phyloP scores from a whole-genome alignment of 108 stramenopile species.

The Fragilaria radians region DNA sequence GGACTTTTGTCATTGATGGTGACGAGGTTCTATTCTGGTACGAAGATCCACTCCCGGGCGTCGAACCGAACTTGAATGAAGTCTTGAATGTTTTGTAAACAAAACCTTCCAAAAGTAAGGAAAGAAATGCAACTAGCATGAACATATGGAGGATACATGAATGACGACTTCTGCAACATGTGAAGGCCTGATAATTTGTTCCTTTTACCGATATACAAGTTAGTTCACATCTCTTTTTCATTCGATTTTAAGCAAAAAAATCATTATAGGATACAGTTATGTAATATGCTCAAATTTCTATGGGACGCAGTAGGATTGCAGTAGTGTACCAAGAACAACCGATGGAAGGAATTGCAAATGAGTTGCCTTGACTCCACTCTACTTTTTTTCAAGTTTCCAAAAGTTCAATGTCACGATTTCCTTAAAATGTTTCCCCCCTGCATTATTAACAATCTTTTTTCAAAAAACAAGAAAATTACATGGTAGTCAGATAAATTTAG shows the following conservation, averaged over 20 bases:
- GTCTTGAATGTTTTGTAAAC: constrained; percentile 42
- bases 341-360: neutral
- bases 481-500: constrained; percentile 38
- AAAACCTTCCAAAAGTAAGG: too few relatives aligned
- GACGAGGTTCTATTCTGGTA: constrained; percentile 66
- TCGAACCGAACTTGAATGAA: constrained; percentile 64
- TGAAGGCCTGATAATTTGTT: too few relatives aligned
- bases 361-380: constrained; percentile 10
- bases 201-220: too few relatives aligned
- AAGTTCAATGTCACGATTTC: constrained; percentile 30
- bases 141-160: too few relatives aligned
- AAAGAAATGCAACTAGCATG: too few relatives aligned
- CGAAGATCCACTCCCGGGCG: constrained; percentile 76
- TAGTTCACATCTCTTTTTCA: too few relatives aligned
- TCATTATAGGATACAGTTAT: too few relatives aligned
- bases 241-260: too few relatives aligned
- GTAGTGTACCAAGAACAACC: neutral
- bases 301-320: constrained; percentile 28
- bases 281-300: constrained; percentile 58
- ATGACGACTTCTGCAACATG: too few relatives aligned
- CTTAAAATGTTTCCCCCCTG: constrained; percentile 51
- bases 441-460: constrained; percentile 17
- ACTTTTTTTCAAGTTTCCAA: constrained; percentile 29
- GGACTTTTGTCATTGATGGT: constrained; percentile 75
- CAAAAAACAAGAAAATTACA: constrained; percentile 48